Evolutionary conservation across 2,329 filamentous ascomycete species (phyloP), one percentile per base, ranked within the genome.

Genomic region (Davidsoniella virescens): DNA sequence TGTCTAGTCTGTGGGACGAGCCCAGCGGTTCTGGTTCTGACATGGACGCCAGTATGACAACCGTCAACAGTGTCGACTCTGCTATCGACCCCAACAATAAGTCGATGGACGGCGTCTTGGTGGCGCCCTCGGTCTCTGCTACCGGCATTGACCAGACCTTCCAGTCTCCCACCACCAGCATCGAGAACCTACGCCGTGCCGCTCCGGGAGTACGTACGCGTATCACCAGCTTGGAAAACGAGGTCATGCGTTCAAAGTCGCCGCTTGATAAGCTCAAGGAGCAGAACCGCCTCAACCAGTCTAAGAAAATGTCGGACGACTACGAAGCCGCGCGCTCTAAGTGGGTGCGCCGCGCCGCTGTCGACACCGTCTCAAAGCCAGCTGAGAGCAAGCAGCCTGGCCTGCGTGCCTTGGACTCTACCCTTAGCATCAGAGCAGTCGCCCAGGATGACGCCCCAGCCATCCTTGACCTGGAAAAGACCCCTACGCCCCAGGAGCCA

Each of bases 251-350:
- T 12, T 44, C 51, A 36, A 53, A 53, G 51, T 53, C 51, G 18
- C 51, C 47, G 16, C 51, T 53, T 50, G 51, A 53, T 50, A 53
- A 53, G 47, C 51, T 53, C 39, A 53, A 53, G 51, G 51, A 53
- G 26, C 51, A 53, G 33, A 46, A 38, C n/a, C 51, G 51, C 16
- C 43, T 23, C 16, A 37, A 17, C 33, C 46, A 52, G 16, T 33
- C 36, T n/a, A 47, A 47, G 42, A 53, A 53, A 39, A 33, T 53
- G 16, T 53, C 51, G 4, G 42, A 53, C 9, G 51, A 53, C 18
- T 53, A 53, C 25, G 51, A 50, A 18, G 51, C 51, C 41, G 51
- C 51, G 36, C 47, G 51, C 16, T 53, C 51, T 10, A 49, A 53
- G 23, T 53, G 51, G 51, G 47, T 50, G 17, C 44, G 47, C 23